phyloP scores from a whole-genome alignment of 441 rosid species.

The Eutrema salsugineum region DNA sequence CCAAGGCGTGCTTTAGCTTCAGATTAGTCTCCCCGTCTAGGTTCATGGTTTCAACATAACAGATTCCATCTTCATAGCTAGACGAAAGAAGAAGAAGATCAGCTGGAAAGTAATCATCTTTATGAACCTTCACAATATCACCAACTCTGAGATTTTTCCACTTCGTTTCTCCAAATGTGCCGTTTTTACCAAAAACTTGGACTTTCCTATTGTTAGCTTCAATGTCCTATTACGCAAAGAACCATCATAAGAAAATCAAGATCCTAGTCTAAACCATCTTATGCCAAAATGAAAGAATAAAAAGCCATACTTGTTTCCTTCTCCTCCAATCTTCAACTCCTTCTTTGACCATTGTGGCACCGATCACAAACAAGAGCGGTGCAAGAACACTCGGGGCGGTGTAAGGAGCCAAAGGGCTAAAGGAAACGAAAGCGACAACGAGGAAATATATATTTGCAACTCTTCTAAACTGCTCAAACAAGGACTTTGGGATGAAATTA shows the following conservation, averaged over 20 bases:
- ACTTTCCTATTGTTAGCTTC: constrained; percentile 81
- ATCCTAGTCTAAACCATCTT: background rate
- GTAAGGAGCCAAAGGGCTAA: constrained; percentile 82
- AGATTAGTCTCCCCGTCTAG: constrained; percentile 97
- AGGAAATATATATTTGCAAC: constrained; percentile 91
- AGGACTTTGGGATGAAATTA: constrained; percentile 92
- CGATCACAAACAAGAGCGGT: constrained; percentile 80
- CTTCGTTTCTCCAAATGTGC: constrained; percentile 43
- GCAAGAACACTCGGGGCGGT: constrained; percentile 65
- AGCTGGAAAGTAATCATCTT: constrained; percentile 89
- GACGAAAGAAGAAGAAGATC: constrained; percentile 91
- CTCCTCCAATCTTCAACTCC: constrained; percentile 86
- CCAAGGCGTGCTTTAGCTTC: constrained; percentile 74
- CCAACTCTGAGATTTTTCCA: constrained; percentile 91
- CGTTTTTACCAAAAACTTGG: constrained; percentile 37
- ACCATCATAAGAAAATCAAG: background rate
- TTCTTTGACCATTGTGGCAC: constrained; percentile 92
- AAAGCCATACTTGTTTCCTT: constrained; percentile 60
- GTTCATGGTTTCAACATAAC: constrained; percentile 97
- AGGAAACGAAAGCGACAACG: constrained; percentile 68
- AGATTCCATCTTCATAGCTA: constrained; percentile 72
- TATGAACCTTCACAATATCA: constrained; percentile 66
- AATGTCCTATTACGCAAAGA: too few relatives aligned
- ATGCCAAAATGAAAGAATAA: background rate
- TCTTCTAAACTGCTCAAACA: constrained; percentile 98